Base-by-base conservation (phyloP, 164 flowering plant genomes). In the Vitis labrusca region DNA sequence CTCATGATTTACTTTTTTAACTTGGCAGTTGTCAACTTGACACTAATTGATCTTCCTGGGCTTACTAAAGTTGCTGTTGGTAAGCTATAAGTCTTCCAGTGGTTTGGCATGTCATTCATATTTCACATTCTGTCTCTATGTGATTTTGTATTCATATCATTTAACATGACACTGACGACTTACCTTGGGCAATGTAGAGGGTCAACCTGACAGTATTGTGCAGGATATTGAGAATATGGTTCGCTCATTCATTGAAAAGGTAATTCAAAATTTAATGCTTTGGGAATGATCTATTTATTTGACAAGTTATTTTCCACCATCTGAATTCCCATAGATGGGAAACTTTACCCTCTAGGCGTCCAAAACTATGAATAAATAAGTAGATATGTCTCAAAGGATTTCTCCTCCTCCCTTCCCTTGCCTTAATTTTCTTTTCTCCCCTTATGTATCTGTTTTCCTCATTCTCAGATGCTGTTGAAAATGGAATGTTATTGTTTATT, bases 221-320 rank as follows among this genome's bases (percentile, higher is more conserved):
- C 82, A 66, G 55, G 97, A 91, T 72, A 91, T 91, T 74, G 97
- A 91, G 77, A 88, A 84, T 68, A 91, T 91, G 94, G 97, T 91
- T 65, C 91, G 97, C 23, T 83, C 97, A 49, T 91, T 32, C 73
- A 91, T 91, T 82, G 96, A 89, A 74, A 91, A 91, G 93, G 96
- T 89, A 78, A 70, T n/a, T 37, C 44, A 37, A 37, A 6, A 37
- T 37, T 37, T 37, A 37, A 3, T 49, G 3, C 2, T 13, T 51
- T 59, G 1, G 29, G 19, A 57, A 10, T 57, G 27, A n/a, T 2
- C 44, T 3, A 3, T 37, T 37, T 6, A 37, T 37, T 37, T 37
- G 7, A 37, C 44, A 3, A 37, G 44, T 37, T 37, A 37, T 37
- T 37, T 37, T 37, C 44, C 44, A 37, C 44, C 61, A 59, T 59